Evolutionary conservation across 306 rosid species (phyloP), one percentile per base, ranked within the genome.

Genomic region (Betula pendula): DNA sequence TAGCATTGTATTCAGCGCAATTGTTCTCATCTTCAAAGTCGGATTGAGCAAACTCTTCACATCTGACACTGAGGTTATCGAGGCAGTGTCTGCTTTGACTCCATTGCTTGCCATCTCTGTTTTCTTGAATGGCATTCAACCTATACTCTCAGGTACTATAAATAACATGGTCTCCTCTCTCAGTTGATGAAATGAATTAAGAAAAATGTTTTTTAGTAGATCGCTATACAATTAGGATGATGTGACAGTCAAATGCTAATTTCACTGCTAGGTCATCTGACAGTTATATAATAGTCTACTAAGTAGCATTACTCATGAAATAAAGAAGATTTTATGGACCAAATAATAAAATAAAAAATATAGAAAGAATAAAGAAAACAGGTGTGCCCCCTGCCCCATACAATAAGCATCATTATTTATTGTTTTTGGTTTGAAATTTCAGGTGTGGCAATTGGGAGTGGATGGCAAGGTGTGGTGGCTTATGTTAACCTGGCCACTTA

Each of bases 391-490:
- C n/a, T n/a, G n/a, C n/a, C n/a, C n/a, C n/a, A n/a, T n/a, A n/a
- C n/a, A n/a, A 38, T 40, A 53, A 62, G 33, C 63, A 7, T 44
- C 14, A 56, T 24, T 53, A 19, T n/a, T 48, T 10, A 55, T 22
- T 47, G 22, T 17, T 6, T 60, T 24, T 35, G 9, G 33, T 43
- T 40, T 50, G 67, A 59, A 25, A 9, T 80, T 68, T 73, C 72
- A 90, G 96, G 91, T 13, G 94, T 89, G 71, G 97, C 97, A 62
- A 85, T 91, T 87, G 96, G 94, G 75, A 89, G 90, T 74, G 94
- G 94, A 83, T 89, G 97, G 97, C 96, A 91, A 84, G 91, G 59
- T 29, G 73, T 87, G 20, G 92, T 91, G 38, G 94, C 92, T 68
- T 91, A 91, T 80, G 92, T 91, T 20, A 91, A 91, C 81, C 85